Evolutionary conservation across 139 green algal species (phyloP).

Genomic region (Chlamydomonas asymmetrica): DNA sequence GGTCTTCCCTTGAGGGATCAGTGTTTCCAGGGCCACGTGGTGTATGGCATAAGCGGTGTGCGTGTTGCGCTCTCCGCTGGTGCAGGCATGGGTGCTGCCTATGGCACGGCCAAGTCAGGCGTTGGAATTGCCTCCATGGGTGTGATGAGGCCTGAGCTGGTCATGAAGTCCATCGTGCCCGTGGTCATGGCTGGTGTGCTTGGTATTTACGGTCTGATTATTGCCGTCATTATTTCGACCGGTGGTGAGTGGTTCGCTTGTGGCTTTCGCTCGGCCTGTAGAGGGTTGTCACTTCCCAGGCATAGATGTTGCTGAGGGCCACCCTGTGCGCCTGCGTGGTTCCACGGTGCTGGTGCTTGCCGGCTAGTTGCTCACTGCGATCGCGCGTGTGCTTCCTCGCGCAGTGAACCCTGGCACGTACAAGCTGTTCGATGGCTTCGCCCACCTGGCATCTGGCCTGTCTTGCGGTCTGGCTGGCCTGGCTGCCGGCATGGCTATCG

Average conservation of each 20-base stretch:
- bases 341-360: background rate
- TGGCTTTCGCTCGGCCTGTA: background rate
- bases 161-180: constrained; percentile 99
- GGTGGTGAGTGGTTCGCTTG: constrained; percentile 75
- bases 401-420: constrained; percentile 88
- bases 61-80: background rate
- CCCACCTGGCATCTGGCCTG: constrained; percentile 93
- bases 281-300: too few relatives aligned
- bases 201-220: constrained; percentile 99
- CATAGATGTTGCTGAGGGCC: too few relatives aligned
- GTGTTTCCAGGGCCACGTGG: background rate
- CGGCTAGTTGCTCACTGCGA: too few relatives aligned
- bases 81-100: constrained; percentile 95
- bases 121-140: constrained; percentile 99
- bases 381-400: too few relatives aligned
- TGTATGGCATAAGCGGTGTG: background rate
- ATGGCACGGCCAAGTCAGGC: constrained; percentile 97
- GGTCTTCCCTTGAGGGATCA: background rate
- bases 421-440: constrained; percentile 97
- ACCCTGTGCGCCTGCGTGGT: too few relatives aligned
- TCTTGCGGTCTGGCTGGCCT: constrained; percentile 94
- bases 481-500: constrained; percentile 98
- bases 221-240: constrained; percentile 98
- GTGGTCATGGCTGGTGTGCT: constrained; percentile 99
- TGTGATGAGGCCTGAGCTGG: constrained; percentile 98